Evolutionary conservation across 768 basidiomycete species (phyloP).

Genomic region (Xerocomellus amylosporus): DNA sequence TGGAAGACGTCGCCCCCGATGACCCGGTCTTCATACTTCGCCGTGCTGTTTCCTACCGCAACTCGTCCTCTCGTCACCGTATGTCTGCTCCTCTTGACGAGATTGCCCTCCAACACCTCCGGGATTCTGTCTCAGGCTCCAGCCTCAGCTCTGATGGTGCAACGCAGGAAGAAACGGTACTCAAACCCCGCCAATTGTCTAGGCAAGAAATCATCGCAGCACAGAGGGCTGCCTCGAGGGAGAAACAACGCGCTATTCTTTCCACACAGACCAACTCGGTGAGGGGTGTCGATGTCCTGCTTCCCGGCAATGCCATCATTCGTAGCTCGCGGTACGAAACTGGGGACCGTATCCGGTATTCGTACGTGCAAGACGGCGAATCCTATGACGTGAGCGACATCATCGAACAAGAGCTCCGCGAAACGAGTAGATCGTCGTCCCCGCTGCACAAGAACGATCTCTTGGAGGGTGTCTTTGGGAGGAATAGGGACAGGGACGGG

Average conservation of each 20-base stretch:
- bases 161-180: conserved; percentile 30
- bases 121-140: conserved; percentile 59
- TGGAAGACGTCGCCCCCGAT: conserved; percentile 72
- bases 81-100: conserved; percentile 81
- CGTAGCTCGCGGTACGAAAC: conserved; percentile 76
- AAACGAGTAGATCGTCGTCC: conserved; percentile 35
- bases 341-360: conserved; percentile 82
- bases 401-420: conserved; percentile 85
- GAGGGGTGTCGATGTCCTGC: conserved; percentile 83
- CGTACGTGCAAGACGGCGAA: conserved; percentile 91
- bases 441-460: conserved; percentile 50
- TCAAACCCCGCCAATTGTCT: conserved; percentile 46
- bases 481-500: conserved; percentile 58
- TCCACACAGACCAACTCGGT: conserved; percentile 81
- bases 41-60: conserved; percentile 72
- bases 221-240: conserved; percentile 81
- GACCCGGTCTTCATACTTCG: conserved; percentile 92
- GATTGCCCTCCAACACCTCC: conserved; percentile 68
- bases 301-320: conserved; percentile 82
- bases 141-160: conserved; percentile 52
- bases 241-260: conserved; percentile 82
- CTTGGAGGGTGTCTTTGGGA: conserved; percentile 61
- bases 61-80: conserved; percentile 64
- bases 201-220: conserved; percentile 92
- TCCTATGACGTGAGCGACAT: conserved; percentile 93